These are phyloP conservation scores for Cyberlindnera amylophila DNA, from an alignment of 805 yeast species.

Conservation along the genomic window DNA sequence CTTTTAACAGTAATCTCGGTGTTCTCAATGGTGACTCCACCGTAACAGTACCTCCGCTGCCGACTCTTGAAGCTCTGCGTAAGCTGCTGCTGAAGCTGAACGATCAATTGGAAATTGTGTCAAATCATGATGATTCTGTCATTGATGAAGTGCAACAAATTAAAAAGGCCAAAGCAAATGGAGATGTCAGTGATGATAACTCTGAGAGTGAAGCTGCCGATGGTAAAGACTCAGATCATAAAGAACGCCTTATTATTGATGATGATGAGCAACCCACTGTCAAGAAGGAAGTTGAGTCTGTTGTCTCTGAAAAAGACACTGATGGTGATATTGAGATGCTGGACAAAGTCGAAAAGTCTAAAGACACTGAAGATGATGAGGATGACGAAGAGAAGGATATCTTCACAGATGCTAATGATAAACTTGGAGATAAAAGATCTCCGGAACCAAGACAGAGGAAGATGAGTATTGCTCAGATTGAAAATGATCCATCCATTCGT, in stretches of 20 bases:
- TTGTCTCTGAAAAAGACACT: not conserved
- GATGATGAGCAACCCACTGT: not conserved
- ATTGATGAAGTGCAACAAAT: slow-evolving; percentile 14
- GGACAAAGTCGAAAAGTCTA: not conserved
- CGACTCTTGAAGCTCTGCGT: slow-evolving; percentile 18
- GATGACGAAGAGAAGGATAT: slow-evolving; percentile 12
- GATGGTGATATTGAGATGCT: slow-evolving; percentile 2
- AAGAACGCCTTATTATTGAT: slow-evolving; percentile 7
- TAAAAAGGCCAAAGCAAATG: slow-evolving; percentile 5
- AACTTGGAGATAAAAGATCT: not conserved
- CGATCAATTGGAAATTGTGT: slow-evolving; percentile 31
- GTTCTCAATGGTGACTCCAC: slow-evolving; percentile 56
- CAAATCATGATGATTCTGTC: slow-evolving; percentile 27
- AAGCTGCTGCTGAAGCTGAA: slow-evolving; percentile 43
- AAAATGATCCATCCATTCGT: slow-evolving; percentile 55
- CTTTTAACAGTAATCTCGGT: slow-evolving; percentile 59
- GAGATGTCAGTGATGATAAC: slow-evolving; percentile 1
- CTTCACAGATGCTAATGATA: slow-evolving; percentile 20
- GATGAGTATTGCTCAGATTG: slow-evolving; percentile 30
- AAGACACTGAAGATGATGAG: slow-evolving; percentile 3
- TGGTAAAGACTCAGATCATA: not conserved
- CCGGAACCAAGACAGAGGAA: slow-evolving; percentile 13
- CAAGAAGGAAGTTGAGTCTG: not conserved
- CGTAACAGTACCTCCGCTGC: slow-evolving; percentile 35
- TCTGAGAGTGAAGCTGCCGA: not conserved